phyloP scores from a whole-genome alignment of 2,329 filamentous ascomycete genomes.

The Elsinoe perseae region DNA sequence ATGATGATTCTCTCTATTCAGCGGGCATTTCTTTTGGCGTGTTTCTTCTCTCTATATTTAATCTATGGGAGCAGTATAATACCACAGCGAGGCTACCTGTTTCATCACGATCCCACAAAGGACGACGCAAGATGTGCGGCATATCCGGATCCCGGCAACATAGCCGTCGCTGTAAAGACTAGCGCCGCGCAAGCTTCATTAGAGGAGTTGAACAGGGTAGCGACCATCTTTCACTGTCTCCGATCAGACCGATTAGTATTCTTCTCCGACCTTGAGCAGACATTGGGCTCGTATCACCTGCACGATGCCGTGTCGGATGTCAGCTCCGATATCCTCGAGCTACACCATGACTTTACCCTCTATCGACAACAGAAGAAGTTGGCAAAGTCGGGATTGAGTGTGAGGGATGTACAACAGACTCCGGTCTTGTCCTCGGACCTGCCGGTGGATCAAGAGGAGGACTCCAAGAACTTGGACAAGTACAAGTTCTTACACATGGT shows the following conservation, averaged over 20 bases:
- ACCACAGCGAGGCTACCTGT: constrained; percentile 7
- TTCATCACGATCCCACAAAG: constrained; percentile 7
- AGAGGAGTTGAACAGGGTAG: constrained; percentile 13
- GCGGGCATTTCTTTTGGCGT: constrained; percentile 10
- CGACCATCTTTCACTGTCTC: constrained; percentile 14
- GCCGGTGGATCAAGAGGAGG: background rate
- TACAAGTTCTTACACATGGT: constrained; percentile 48
- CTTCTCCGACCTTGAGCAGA: constrained; percentile 51
- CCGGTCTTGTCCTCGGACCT: constrained; percentile 12
- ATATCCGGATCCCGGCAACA: constrained; percentile 16
- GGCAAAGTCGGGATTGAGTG: constrained; percentile 7
- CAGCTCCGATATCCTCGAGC: constrained; percentile 7
- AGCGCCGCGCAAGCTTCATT: constrained; percentile 10
- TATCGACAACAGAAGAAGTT: constrained; percentile 22
- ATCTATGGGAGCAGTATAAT: constrained; percentile 12
- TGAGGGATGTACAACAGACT: constrained; percentile 18
- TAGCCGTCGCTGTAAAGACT: constrained; percentile 13
- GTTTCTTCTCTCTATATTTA: constrained; percentile 12
- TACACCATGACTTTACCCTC: constrained; percentile 22
- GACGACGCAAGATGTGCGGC: constrained; percentile 14
- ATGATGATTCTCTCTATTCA: constrained; percentile 13
- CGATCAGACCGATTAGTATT: constrained; percentile 37
- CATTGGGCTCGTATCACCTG: constrained; percentile 43
- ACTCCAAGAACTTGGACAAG: constrained; percentile 35
- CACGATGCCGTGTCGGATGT: constrained; percentile 45